Evolutionary conservation across 2,329 filamentous ascomycete species (phyloP), one percentile per base, ranked within the genome.

Genomic region (Trichoderma atrobrunneum): DNA sequence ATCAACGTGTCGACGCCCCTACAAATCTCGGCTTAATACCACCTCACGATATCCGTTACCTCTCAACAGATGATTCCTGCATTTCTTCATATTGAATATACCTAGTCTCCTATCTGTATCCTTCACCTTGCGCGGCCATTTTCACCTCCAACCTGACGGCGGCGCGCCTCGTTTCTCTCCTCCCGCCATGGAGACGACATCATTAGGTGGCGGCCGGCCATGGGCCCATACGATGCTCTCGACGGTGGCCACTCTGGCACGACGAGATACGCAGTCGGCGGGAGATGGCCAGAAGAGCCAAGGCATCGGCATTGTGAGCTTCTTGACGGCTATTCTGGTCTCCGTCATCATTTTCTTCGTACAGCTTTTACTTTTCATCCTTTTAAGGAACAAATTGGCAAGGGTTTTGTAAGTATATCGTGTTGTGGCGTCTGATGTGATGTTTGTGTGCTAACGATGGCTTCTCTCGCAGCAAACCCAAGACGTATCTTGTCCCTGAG

Each of bases 401-500:
- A 88, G 94, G 74, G 97, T 97, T 73, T 97, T 95, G 92, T 94
- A 83, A 78, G 91, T 14, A 6, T 43, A 4, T 54, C 21, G 48
- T 24, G 18, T 39, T 26, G 39, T 14, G 26, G 32, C 39, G 12
- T 10, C 10, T 26, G 5, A 21, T 59, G 16, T 36, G n/a, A 18
- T 18, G n/a, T 28, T 16, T 32, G 26, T 10, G 28, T 14, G 7
- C 61, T 60, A 10, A 54, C 21, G 14, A 39, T 6, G 32, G 32
- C 43, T 43, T 57, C 43, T 32, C 24, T 14, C 28, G 14, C 21
- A 94, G 91, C 78, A 93, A 93, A 84, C 92, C 93, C 2, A 91
- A 94, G 80, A 95, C 94, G 5, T 97, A 93, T 76, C 88, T 97
- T 1, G 94, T 97, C 0, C 92, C 94, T 7, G 92, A 96, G 81